These are phyloP conservation scores for Fusarium coffeatum DNA, from an alignment of 2,329 filamentous ascomycete species.

Conservation along the genomic window DNA sequence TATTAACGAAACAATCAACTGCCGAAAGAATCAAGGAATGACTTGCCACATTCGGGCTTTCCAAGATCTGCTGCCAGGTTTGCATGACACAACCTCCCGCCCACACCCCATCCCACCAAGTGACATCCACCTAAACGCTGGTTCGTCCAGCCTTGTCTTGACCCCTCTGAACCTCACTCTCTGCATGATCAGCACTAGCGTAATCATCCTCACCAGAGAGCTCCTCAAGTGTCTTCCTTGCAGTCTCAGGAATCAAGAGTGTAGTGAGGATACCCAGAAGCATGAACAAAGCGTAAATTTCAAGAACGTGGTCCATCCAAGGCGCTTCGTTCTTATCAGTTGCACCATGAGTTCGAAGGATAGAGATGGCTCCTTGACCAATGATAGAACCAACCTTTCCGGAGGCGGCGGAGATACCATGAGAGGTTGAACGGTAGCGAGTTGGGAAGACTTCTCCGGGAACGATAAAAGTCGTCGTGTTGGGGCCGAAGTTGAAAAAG, in stretches of 20 bases:
- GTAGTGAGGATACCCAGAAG: constrained; percentile 76
- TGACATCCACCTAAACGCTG: constrained; percentile 28
- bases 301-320: constrained; percentile 82
- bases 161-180: constrained; percentile 23
- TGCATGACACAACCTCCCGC: background rate
- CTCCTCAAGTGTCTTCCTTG: constrained; percentile 78
- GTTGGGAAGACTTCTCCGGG: constrained; percentile 69
- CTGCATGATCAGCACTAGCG: constrained; percentile 23
- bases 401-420: constrained; percentile 67
- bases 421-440: constrained; percentile 66
- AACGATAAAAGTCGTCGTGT: constrained; percentile 68
- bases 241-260: constrained; percentile 78
- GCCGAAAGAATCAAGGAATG: constrained; percentile 6
- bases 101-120: background rate
- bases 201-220: constrained; percentile 57
- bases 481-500: constrained; percentile 70
- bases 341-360: constrained; percentile 61
- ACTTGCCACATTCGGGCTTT: background rate
- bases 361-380: constrained; percentile 68
- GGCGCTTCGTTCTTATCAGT: constrained; percentile 58
- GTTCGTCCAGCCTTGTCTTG: constrained; percentile 36
- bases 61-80: constrained; percentile 10
- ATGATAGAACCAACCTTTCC: constrained; percentile 69
- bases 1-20: background rate
- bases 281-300: constrained; percentile 83